Base-by-base conservation (phyloP, 140 eudicot species). In the Ambrosia hybrid region DNA sequence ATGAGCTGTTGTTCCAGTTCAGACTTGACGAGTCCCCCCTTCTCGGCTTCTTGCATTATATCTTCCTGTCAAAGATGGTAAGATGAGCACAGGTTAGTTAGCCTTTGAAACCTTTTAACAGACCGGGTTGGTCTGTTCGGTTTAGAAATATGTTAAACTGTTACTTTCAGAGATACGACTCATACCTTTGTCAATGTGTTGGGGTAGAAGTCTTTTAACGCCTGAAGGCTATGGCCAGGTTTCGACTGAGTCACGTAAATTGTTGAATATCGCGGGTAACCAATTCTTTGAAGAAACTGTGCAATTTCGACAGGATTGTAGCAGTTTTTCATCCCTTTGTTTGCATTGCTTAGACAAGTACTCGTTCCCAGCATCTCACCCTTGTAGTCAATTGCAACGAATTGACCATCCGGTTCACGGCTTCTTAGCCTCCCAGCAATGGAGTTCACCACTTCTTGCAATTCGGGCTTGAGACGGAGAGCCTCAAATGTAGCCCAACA, bases 121-220 rank as follows among this genome's bases (percentile, higher is more conserved):
- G 9, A 6, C 59, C 33, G 10, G 41, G 36, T n/a, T 17, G 7
- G 9, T 38, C 16, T 64, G 9, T 9, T 15, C 3, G 34, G 26
- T 21, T 21, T 21, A 21, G 26, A 21, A 21, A 21, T 21, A 30
- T 1, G 46, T 41, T 21, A 21, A 21, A 21, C 26, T 21, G 26
- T 21, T 21, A 21, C 26, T 21, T 21, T 21, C 26, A 21, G 26
- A 21, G 26, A 21, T 21, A 21, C 26, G 26, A 21, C 26, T 21
- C 26, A 8, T 83, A 82, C 96, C 98, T 92, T 92, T 30, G 95
- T 92, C 57, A 75, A 84, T 5, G 85, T 82, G 51, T 81, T 89
- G 12, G 91, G 88, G 66, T 70, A 89, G 6, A 59, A n/a, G 45
- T 85, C 74, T 73, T 80, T 84, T 72, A 93, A 26, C 10, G 59